Base-by-base conservation (phyloP, 1,284 basidiomycete genomes). In the Fomitopsis pinicola region DNA sequence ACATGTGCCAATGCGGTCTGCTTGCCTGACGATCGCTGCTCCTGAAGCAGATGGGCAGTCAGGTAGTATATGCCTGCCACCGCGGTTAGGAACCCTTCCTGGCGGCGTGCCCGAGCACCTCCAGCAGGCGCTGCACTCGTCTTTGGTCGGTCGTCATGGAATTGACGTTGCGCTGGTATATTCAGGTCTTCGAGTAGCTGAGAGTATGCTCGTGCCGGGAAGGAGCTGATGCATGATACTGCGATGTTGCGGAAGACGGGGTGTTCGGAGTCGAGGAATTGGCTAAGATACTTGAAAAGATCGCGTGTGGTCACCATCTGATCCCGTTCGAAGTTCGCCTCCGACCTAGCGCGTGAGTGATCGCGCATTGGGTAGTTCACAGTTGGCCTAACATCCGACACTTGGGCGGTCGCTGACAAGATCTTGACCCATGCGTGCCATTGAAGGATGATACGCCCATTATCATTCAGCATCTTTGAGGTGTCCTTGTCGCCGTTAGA, bases 1-100 rank as follows among this genome's bases (percentile, higher is more conserved):
- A 96, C 87, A 57, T 92, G 88, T 4, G 86, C 82, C 9, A 97
- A 77, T 40, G 92, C 88, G 19, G 87, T 83, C 67, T 89, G 87
- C 62, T 91, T 86, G 42, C 82, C 84, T 5, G 87, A 79, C 4
- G 88, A 87, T 48, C 88, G 83, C 56, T 90, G 85, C 58, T 90
- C 82, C 62, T 89, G 86, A 55, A 97, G 78, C 46, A 89, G 82
- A 57, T 88, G 88, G 1, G 95, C 88, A 1, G 95, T 95, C 35
- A 96, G 82, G 69, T 88, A 88, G 71, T 96, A 95, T 36, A 97
- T 95, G 52, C 93, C 88, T 7, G 92, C 92, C n/a, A 97, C 87
- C 14, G 94, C 91, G 1, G 92, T 93, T 75, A 93, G 92, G 45
- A 97, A 81, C 15, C 92, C 86, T 64, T 92, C 91, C 67, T 94